phyloP scores from a whole-genome alignment of 2,329 filamentous ascomycete genomes.

The Calonectria honghensis region DNA sequence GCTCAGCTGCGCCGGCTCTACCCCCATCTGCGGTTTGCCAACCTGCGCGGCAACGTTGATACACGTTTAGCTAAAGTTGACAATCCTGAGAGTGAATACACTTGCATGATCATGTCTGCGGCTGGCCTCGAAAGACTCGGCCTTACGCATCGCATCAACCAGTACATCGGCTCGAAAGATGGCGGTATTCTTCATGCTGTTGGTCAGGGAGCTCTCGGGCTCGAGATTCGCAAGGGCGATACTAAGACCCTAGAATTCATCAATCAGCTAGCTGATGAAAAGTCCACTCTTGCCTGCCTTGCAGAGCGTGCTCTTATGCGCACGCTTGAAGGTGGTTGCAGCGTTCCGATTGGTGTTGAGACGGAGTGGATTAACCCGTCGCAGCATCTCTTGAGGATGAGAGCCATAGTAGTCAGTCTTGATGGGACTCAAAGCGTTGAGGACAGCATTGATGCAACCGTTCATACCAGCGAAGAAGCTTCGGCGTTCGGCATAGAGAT shows the following conservation, averaged over 20 bases:
- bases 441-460: background rate
- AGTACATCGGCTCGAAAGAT: conserved; percentile 82
- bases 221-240: conserved; percentile 88
- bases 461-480: conserved; percentile 7
- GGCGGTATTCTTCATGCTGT: conserved; percentile 92
- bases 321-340: conserved; percentile 95
- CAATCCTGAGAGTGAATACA: conserved; percentile 74
- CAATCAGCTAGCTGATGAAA: conserved; percentile 75
- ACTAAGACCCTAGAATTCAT: conserved; percentile 77
- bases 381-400: conserved; percentile 73
- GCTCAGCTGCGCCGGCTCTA: conserved; percentile 88
- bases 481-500: background rate
- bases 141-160: conserved; percentile 82
- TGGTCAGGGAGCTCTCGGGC: conserved; percentile 91
- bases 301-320: conserved; percentile 91
- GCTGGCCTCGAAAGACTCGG: conserved; percentile 88
- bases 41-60: conserved; percentile 93
- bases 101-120: conserved; percentile 90
- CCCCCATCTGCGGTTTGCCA: conserved; percentile 85
- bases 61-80: conserved; percentile 92
- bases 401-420: conserved; percentile 81
- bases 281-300: conserved; percentile 81
- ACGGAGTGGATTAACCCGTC: conserved; percentile 79
- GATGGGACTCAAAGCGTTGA: conserved; percentile 1
- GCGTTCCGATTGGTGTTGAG: conserved; percentile 94